A percentile compares a stretch with the other conserved stretches of the same genome.
Conservation (phyloP, 2,329 filamentous ascomycete genomes). For the Ophiostoma quercus region DNA sequence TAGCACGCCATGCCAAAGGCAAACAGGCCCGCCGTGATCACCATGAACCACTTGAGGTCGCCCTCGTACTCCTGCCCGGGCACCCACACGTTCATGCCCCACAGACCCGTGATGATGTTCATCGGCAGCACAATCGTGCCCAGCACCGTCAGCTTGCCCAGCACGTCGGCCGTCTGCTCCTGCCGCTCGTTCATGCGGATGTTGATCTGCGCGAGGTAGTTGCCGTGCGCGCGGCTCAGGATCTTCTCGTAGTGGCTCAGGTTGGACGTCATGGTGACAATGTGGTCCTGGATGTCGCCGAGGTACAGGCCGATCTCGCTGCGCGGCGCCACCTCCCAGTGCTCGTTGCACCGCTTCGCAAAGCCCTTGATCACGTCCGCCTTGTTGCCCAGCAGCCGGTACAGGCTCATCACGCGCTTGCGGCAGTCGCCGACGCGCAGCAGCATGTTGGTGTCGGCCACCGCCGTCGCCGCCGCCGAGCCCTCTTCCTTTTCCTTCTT, state of each 20-base stretch:
- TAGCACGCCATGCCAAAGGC: slow-evolving; percentile 77
- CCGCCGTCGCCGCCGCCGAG: slow-evolving; percentile 21
- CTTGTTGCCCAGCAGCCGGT: slow-evolving; percentile 89
- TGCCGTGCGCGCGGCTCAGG: slow-evolving; percentile 82
- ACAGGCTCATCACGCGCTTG: slow-evolving; percentile 96
- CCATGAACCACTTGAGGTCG: slow-evolving; percentile 70
- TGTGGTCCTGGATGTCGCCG: slow-evolving; percentile 98
- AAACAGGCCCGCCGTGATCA: slow-evolving; percentile 67
- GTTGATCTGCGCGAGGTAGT: slow-evolving; percentile 99
- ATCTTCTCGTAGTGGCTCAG: slow-evolving; percentile 94
- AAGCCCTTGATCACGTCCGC: slow-evolving; percentile 99
- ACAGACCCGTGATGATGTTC: slow-evolving; percentile 98
- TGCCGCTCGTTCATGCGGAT: slow-evolving; percentile 98
- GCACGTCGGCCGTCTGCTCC: slow-evolving; percentile 89
- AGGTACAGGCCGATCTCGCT: slow-evolving; percentile 97
- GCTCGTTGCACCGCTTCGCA: slow-evolving; percentile 95
- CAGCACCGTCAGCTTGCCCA: slow-evolving; percentile 89
- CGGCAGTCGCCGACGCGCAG: slow-evolving; percentile 86
- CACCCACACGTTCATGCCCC: slow-evolving; percentile 98
- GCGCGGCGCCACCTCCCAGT: slow-evolving; percentile 91
- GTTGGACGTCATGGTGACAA: slow-evolving; percentile 97
- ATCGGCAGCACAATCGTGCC: slow-evolving; percentile 96
- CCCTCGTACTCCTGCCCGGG: slow-evolving; percentile 80
- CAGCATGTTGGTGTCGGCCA: slow-evolving; percentile 59
- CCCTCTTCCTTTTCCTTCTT: slow-evolving; percentile 25